phyloP scores from a whole-genome alignment of 139 green algal genomes.

The Chlorella sp. region DNA sequence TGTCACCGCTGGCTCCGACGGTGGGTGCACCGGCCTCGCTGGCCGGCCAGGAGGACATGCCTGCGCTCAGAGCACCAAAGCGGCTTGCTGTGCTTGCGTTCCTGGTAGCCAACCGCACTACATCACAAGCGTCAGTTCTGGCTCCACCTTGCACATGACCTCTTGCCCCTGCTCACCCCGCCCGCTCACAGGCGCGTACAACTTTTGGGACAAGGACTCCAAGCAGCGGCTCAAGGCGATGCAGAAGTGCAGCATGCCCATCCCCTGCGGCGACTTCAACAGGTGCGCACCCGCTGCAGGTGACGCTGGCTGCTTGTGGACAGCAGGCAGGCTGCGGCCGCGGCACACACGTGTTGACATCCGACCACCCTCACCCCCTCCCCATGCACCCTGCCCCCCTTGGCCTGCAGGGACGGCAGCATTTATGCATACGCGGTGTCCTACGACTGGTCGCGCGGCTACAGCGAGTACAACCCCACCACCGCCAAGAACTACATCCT shows the following conservation, averaged over 20 bases:
- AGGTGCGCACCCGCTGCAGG: not conserved
- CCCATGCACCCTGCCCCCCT: not conserved
- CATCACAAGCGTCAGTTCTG: too few relatives aligned
- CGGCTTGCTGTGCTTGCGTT: too few relatives aligned
- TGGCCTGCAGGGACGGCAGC: conserved; percentile 64
- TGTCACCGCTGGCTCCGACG: conserved; percentile 90
- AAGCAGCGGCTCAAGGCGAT: conserved; percentile 98
- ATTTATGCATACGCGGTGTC: conserved; percentile 92
- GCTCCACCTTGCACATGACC: too few relatives aligned
- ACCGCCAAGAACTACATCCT: conserved; percentile 88
- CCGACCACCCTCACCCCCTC: not conserved
- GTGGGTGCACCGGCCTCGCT: too few relatives aligned
- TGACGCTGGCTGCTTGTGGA: too few relatives aligned
- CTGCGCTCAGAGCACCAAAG: too few relatives aligned
- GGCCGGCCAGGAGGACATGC: too few relatives aligned
- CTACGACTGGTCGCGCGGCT: conserved; percentile 94
- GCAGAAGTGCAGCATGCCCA: conserved; percentile 75
- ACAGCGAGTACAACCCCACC: conserved; percentile 78
- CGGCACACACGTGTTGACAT: not conserved
- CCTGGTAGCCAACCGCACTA: too few relatives aligned
- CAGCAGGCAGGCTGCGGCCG: not conserved
- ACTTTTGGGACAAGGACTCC: conserved; percentile 99
- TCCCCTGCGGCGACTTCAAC: conserved; percentile 90
- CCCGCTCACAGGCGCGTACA: conserved; percentile 73
- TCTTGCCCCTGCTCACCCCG: too few relatives aligned